These are phyloP conservation scores for Tetraselmis chui DNA, from an alignment of 139 green algal species.

Conservation along the genomic window DNA sequence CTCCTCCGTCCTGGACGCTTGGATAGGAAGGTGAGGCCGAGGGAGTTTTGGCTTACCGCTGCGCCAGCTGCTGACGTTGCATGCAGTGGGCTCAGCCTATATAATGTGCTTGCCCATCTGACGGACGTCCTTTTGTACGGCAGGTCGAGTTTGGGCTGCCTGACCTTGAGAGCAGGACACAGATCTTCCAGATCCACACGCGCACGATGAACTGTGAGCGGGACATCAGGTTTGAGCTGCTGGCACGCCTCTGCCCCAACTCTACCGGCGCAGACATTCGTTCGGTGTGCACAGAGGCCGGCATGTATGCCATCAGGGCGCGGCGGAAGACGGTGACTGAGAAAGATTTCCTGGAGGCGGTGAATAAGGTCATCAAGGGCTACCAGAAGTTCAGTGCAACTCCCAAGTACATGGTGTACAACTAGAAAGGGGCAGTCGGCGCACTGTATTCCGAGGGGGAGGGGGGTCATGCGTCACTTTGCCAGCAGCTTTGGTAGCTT, in stretches of 20 bases:
- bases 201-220: slow-evolving; percentile 94
- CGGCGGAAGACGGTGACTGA: slow-evolving; percentile 96
- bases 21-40: slow-evolving; percentile 79
- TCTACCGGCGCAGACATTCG: slow-evolving; percentile 93
- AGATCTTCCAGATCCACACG: slow-evolving; percentile 98
- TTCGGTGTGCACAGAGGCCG: slow-evolving; percentile 91
- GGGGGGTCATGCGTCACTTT: too few relatives aligned
- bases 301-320: slow-evolving; percentile 90
- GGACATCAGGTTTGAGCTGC: slow-evolving; percentile 91
- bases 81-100: neutral
- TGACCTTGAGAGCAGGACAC: slow-evolving; percentile 86
- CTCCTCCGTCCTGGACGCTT: slow-evolving; percentile 90
- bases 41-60: neutral
- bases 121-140: neutral
- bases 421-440: too few relatives aligned
- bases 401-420: slow-evolving; percentile 96
- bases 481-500: too few relatives aligned
- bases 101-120: too few relatives aligned
- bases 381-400: slow-evolving; percentile 99
- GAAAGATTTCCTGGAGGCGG: slow-evolving; percentile 97
- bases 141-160: slow-evolving; percentile 91
- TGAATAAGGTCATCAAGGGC: slow-evolving; percentile 98
- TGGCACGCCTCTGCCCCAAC: slow-evolving; percentile 92
- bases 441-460: too few relatives aligned
- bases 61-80: neutral